Evolutionary conservation across 2,329 filamentous ascomycete genomes (phyloP), one percentile per base, ranked within the genome.

Genomic region (Trichoderma sp.): DNA sequence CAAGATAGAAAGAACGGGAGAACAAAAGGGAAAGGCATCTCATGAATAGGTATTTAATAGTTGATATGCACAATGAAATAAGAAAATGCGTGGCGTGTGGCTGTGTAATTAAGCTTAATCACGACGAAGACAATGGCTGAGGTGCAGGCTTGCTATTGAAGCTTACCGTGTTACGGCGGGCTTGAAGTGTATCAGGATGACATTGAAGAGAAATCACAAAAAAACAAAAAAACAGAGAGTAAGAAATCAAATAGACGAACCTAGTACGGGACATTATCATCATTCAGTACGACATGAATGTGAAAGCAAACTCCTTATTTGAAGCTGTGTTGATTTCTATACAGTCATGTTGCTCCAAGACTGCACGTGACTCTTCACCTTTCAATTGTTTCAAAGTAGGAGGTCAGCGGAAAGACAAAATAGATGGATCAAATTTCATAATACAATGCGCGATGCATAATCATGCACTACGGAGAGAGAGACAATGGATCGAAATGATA

Each of bases 381-480:
- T 53, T 24, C 11, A 53, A 24, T 24, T 24, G n/a, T 14, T 53
- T 21, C 11, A 21, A 34, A 18, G 18, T 5, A n/a, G n/a, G n/a
- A n/a, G 3, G 7, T 12, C 8, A 18, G 39, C 9, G 12, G 47
- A n/a, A 3, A 64, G 7, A 32, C 4, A 30, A 43, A 32, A 9
- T 6, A 3, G n/a, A 51, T 21, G 43, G n/a, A 18, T 39, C 36
- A 43, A 18, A 21, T 21, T 51, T 64, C 62, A 64, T 51, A 51
- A 64, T 30, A 28, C 39, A 64, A 32, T 51, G 62, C n/a, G 11
- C 3, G 5, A 24, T 67, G 64, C 32, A 67, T 57, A 58, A 67
- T 4, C 11, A 68, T 47, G 34, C 34, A 47, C 34, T 43, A 58
- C 8, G 12, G 9, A 34, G 15, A 60, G 18, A 34, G 34, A 15